Evolutionary conservation across 129 eudicot genomes (phyloP), one percentile per base, ranked within the genome.

Genomic region (Ambrosia artemisiifolia): DNA sequence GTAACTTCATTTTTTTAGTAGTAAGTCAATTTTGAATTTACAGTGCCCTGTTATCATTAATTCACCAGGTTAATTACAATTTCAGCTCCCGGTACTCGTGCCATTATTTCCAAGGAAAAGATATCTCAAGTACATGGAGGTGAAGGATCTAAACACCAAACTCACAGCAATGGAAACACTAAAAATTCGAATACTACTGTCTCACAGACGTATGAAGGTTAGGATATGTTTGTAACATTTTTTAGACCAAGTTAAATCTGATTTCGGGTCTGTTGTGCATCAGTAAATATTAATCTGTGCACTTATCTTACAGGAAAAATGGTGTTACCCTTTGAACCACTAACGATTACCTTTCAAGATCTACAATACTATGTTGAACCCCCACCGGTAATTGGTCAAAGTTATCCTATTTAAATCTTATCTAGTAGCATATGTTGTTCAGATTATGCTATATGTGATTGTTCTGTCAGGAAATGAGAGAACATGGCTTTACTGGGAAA

Each of bases 361-460:
- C 80, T 91, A 53, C 90, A 88, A 7, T 91, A 91, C 84, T 83
- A 82, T 69, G 87, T 91, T 7, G 92, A 91, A n/a, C 74, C 92
- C 56, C 78, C 97, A 63, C 30, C 30, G 89, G 97, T 91, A 83
- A 78, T 32, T 69, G 13, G 34, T 40, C 0, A 44, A 57, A 54
- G 24, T 33, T 28, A 20, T 57, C 11, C 65, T 50, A 17, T 74
- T n/a, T 20, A 7, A 28, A 32, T 33, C 18, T 10, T 6, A 53
- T 17, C 30, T 9, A 13, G 63, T 11, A 7, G 28, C 16, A 7
- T 36, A n/a, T 61, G 50, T 18, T n/a, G 24, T 42, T 77, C 11
- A 28, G 54, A 69, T 34, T 17, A 34, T 16, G n/a, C 61, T 24
- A 49, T 56, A 14, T 5, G 4, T 49, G 13, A 5, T 19, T 32